phyloP scores from a whole-genome alignment of 257 asterid species.

The Dorcoceras hygrometricum region DNA sequence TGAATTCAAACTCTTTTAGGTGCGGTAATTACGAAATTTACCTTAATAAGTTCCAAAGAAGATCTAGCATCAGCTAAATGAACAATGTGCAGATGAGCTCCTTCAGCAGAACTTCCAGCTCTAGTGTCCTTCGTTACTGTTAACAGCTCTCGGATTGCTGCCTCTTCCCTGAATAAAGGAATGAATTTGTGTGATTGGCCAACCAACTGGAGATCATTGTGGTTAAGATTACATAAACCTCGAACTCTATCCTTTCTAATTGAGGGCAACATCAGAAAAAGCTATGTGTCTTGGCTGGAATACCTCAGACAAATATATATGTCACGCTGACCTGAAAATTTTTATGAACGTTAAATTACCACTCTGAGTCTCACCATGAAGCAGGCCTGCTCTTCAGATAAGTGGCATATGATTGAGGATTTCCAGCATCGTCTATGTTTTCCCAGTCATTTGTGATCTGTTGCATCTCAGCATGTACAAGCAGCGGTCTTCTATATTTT shows the following conservation, averaged over 20 bases:
- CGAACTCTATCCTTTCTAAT: neutral
- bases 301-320: neutral
- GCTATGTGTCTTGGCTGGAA: neutral
- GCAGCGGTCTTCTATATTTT: slow-evolving; percentile 77
- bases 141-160: slow-evolving; percentile 76
- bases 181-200: neutral
- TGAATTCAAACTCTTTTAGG: neutral
- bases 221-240: neutral
- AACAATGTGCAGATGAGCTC: slow-evolving; percentile 94
- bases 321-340: neutral
- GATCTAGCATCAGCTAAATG: slow-evolving; percentile 85
- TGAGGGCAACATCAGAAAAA: neutral
- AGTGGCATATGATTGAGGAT: slow-evolving; percentile 69
- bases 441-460: slow-evolving; percentile 37
- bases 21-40: slow-evolving; percentile 12
- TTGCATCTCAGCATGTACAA: slow-evolving; percentile 83
- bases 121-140: slow-evolving; percentile 56
- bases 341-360: neutral
- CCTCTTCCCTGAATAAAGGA: slow-evolving; percentile 71
- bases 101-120: slow-evolving; percentile 79
- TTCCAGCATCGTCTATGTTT: slow-evolving; percentile 28
- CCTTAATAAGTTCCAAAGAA: slow-evolving; percentile 82
- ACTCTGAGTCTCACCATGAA: slow-evolving; percentile 46
- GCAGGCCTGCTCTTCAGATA: slow-evolving; percentile 91
- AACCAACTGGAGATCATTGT: neutral